Evolutionary conservation across 495 filamentous ascomycete species (phyloP).

Genomic region (Penicillium waksmanii): DNA sequence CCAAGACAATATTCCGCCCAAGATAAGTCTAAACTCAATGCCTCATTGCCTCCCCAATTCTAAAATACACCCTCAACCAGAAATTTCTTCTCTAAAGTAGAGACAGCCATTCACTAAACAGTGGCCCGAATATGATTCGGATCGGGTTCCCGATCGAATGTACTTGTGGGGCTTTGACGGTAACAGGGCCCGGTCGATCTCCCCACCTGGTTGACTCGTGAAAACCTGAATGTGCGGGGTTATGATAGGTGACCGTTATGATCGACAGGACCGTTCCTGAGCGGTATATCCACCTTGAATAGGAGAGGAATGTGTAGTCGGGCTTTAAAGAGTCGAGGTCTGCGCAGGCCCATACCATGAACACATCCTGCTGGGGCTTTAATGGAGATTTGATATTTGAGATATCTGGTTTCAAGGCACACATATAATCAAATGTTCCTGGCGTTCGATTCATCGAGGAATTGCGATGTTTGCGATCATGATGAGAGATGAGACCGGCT

Average conservation of each 20-base stretch:
- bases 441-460: not conserved
- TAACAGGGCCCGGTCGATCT: constrained; percentile 11
- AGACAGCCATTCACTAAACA: not conserved
- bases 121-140: constrained; percentile 3
- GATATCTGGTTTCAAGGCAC: not conserved
- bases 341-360: constrained; percentile 2
- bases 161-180: not conserved
- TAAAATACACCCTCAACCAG: not conserved
- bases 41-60: not conserved
- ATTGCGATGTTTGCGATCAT: not conserved
- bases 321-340: not conserved
- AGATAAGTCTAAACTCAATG: no score
- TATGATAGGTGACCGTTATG: constrained; percentile 19
- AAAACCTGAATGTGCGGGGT: constrained; percentile 7
- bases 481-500: not conserved
- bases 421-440: not conserved
- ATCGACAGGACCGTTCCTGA: constrained; percentile 14
- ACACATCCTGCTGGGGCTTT: not conserved
- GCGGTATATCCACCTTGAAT: not conserved
- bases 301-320: constrained; percentile 18
- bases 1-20: not conserved
- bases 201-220: not conserved
- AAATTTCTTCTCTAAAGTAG: not conserved
- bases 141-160: not conserved
- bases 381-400: not conserved